These are phyloP conservation scores for Gnaphalium uliginosum DNA, from an alignment of 129 eudicot species.

Conservation along the genomic window DNA sequence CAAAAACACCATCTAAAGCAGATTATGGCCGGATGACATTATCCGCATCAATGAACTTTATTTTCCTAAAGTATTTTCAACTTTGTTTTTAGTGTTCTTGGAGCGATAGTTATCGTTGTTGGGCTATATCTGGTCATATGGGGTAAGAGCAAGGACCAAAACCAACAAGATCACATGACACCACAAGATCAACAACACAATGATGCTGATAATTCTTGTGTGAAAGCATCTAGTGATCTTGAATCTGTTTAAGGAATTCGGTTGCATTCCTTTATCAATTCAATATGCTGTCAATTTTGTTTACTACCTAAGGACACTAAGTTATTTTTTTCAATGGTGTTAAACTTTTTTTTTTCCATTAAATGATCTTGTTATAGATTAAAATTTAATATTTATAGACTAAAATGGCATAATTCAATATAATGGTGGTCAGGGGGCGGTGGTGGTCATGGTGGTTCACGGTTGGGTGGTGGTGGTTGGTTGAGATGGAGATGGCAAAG, in stretches of 20 bases:
- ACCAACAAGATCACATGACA: constrained; percentile 15
- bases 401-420: too few relatives aligned
- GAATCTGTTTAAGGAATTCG: constrained; percentile 11
- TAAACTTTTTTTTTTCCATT: not conserved
- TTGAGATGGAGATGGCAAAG: too few relatives aligned
- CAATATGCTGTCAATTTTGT: not conserved
- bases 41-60: not conserved
- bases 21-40: too few relatives aligned
- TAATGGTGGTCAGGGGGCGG: too few relatives aligned
- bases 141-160: constrained; percentile 52
- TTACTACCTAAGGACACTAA: not conserved
- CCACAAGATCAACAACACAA: not conserved
- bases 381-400: too few relatives aligned
- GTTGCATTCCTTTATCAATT: not conserved
- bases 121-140: constrained; percentile 56
- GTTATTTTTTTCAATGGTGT: not conserved
- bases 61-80: not conserved
- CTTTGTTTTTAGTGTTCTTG: constrained; percentile 39
- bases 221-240: constrained; percentile 17
- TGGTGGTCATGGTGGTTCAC: too few relatives aligned
- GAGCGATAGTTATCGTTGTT: constrained; percentile 45
- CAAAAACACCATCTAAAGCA: too few relatives aligned
- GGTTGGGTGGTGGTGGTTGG: too few relatives aligned
- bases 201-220: not conserved
- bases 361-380: too few relatives aligned